Percentiles rank a stretch among this genome's conserved stretches.
Conservation (phyloP, 1,139 yeast species). For the Geotrichum reessii region DNA sequence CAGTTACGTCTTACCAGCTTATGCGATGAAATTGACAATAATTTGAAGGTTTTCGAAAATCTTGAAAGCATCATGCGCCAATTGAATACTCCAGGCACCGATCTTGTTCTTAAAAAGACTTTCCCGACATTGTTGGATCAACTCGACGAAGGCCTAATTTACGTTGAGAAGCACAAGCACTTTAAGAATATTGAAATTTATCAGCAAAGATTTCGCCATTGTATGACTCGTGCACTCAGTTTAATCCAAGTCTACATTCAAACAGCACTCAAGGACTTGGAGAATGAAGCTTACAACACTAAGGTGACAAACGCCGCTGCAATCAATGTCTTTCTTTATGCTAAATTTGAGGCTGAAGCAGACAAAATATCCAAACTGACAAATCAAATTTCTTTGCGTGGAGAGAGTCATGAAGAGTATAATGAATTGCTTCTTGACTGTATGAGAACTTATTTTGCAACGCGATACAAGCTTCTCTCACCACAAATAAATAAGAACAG, state of each 20-base stretch:
- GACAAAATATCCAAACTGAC: constrained; percentile 44
- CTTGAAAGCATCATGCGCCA: constrained; percentile 64
- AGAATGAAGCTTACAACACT: constrained; percentile 41
- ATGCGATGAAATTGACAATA: constrained; percentile 46
- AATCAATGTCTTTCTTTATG: constrained; percentile 53
- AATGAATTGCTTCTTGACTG: constrained; percentile 66
- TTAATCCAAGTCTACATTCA: constrained; percentile 64
- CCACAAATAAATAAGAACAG: constrained; percentile 38
- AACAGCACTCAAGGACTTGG: constrained; percentile 47
- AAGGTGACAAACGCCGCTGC: constrained; percentile 36
- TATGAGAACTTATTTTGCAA: constrained; percentile 53
- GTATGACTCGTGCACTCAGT: constrained; percentile 77
- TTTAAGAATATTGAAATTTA: constrained; percentile 70
- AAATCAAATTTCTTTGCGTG: constrained; percentile 48
- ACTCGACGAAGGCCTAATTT: constrained; percentile 55
- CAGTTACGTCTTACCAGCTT: constrained; percentile 45
- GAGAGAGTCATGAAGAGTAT: constrained; percentile 49
- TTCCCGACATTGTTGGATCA: constrained; percentile 51
- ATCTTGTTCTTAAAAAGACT: constrained; percentile 52
- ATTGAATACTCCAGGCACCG: constrained; percentile 65
- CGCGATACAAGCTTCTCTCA: constrained; percentile 46
- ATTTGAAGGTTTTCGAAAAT: constrained; percentile 59
- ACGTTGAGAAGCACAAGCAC: constrained; percentile 44
- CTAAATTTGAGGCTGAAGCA: constrained; percentile 50
- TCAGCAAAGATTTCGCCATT: constrained; percentile 69